These are phyloP conservation scores for Claviceps digitariae DNA, from an alignment of 2,329 filamentous ascomycete genomes.

Conservation along the genomic window DNA sequence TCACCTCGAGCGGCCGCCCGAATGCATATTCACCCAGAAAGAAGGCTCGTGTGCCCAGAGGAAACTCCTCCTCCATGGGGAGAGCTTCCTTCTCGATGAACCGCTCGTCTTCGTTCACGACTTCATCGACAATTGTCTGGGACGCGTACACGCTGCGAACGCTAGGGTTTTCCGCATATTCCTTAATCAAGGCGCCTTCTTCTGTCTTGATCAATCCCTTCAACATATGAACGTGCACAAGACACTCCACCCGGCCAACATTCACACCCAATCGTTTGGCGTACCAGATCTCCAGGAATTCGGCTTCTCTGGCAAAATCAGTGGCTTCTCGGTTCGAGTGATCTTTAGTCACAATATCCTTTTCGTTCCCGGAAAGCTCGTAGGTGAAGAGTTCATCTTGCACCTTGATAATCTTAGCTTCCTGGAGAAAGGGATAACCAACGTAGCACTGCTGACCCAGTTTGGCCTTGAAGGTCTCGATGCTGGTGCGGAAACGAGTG, in stretches of 20 bases:
- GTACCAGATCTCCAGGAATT: conserved; percentile 73
- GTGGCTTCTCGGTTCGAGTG: conserved; percentile 66
- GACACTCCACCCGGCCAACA: conserved; percentile 73
- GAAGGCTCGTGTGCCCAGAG: conserved; percentile 68
- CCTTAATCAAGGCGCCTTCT: conserved; percentile 80
- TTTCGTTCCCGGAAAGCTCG: conserved; percentile 50
- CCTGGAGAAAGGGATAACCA: conserved; percentile 89
- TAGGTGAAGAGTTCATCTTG: conserved; percentile 94
- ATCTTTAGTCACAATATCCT: conserved; percentile 51
- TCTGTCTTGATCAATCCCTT: conserved; percentile 85
- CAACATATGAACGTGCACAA: conserved; percentile 87
- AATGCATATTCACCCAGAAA: conserved; percentile 92
- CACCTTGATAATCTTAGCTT: conserved; percentile 78
- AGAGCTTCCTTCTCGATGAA: conserved; percentile 85
- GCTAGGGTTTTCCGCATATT: conserved; percentile 76
- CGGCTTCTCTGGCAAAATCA: conserved; percentile 72
- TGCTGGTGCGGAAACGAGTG: conserved; percentile 55
- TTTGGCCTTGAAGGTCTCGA: conserved; percentile 61
- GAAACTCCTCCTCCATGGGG: conserved; percentile 85
- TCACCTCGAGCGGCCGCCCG: conserved; percentile 75
- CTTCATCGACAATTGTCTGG: conserved; percentile 79
- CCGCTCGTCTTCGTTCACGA: conserved; percentile 79
- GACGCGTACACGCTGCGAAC: conserved; percentile 83
- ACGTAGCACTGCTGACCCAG: conserved; percentile 80
- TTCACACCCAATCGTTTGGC: conserved; percentile 83